Base-by-base conservation (phyloP, 2,329 filamentous ascomycete species). In the Pseudofabraea citricarpa region DNA sequence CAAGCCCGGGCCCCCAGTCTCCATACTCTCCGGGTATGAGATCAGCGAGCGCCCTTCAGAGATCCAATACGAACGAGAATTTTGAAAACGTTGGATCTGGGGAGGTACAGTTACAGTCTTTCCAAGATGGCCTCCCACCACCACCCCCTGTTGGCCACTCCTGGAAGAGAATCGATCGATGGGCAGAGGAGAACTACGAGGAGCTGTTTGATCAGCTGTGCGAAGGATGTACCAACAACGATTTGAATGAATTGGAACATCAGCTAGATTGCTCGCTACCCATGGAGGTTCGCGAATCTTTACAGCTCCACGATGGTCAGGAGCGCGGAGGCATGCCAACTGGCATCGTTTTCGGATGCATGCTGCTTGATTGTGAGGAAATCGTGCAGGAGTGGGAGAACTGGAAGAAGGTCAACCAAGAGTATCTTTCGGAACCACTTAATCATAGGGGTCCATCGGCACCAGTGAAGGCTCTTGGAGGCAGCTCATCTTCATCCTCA, bases 311-410 rank as follows among this genome's bases (percentile, higher is more conserved):
- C 64, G 93, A 98, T 59, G 93, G 93, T n/a, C 93, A 98, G 66
- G 93, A 98, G 68, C 85, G 93, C 51, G 88, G 90, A 49, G 93
- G 93, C 51, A 76, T 77, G 45, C 93, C 93, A 1, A 96, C 91
- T 0, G 93, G 93, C 50, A 85, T 97, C 54, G 80, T 98, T 48
- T 97, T 98, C 57, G 80, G 90, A 47, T 85, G 81, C 62, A 98
- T 98, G 93, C 70, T 98, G 51, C 79, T 98, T 45, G 93, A 98
- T 65, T 97, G 93, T 61, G 93, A 98, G 65, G 93, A 98, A 62
- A 95, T 98, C 55, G 85, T 95, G 18, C 90, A 96, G 64, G 93
- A 98, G 64, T 97, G 91, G 88, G 85, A 87, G 57, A 94, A 95
- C 61, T 98, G 93, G 93, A 83, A 89, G 56, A 83, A 80, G 50